These are phyloP conservation scores for Setaria italica DNA, from an alignment of 202 grass and related monocot genomes.

Conservation along the genomic window DNA sequence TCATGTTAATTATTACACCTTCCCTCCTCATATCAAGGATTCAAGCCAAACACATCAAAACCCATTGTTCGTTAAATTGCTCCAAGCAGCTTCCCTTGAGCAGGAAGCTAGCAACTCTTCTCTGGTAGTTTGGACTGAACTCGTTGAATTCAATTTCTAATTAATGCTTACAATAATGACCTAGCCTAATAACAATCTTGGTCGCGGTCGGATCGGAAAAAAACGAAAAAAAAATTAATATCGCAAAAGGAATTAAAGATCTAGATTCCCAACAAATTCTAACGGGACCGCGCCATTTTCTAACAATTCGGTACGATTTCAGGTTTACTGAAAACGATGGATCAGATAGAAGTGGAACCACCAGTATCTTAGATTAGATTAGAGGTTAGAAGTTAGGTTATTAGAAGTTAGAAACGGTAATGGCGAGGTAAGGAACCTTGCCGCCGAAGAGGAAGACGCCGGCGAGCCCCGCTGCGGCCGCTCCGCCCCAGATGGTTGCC, in stretches of 20 bases:
- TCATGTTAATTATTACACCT: background rate
- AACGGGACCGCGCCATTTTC: background rate
- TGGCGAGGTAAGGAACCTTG: conserved; percentile 48
- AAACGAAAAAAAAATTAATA: background rate
- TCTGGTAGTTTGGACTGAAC: background rate
- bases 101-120: background rate
- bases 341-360: background rate
- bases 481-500: conserved; percentile 53
- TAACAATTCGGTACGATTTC: background rate
- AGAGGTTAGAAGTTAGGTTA: no score
- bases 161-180: background rate
- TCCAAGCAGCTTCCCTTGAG: background rate
- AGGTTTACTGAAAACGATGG: background rate
- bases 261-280: background rate
- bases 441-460: conserved; percentile 50
- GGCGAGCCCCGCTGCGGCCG: conserved; percentile 48
- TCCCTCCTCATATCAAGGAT: background rate
- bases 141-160: background rate
- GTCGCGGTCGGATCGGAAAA: background rate
- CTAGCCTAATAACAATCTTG: background rate
- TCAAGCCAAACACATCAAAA: background rate
- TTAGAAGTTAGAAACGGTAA: background rate
- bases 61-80: background rate
- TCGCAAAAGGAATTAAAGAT: background rate
- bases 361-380: background rate